Base-by-base conservation (phyloP, 306 rosid species). In the Glycine soja region DNA sequence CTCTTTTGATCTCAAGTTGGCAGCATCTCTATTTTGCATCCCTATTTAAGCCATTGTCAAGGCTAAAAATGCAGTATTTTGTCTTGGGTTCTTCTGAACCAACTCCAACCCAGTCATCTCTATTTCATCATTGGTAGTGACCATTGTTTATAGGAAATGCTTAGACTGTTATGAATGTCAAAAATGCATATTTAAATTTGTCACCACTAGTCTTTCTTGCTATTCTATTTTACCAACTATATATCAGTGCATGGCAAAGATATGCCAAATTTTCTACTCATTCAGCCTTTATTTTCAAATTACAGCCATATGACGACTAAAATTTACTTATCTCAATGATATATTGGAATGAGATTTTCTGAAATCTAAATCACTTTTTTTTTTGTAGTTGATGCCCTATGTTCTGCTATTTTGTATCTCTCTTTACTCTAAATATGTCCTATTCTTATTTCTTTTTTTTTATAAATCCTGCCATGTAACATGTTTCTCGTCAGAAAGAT, bases 401-500 rank as follows among this genome's bases (percentile, higher is more conserved):
- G 9, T 53, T 50, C 52, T 73, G 62, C 65, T 30, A 59, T 68
- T 11, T 83, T 63, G 38, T 51, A 38, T n/a, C n/a, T 58, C 59
- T 67, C 36, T 70, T 24, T 50, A 70, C 67, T 40, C 63, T 32
- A 61, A 64, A 3, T 67, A 24, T 59, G 40, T 61, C 38, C 10
- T 73, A 15, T 74, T 79, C 70, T 16, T 47, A 18, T 40, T 74
- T 82, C 74, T n/a, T n/a, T 48, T 30, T 73, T n/a, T 64, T 36
- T 82, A 82, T 61, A 95, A 97, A 92, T 89, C 98, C 97, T 84
- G 82, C 96, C 45, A 73, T 85, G 79, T 84, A 92, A 51, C 87
- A 77, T 83, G 77, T 74, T 51, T 78, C 66, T 58, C 61, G 87
- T 70, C 80, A 56, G 82, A 90, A 82, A 87, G 88, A 54, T 77